Percentiles rank a stretch among this genome's conserved stretches.
These are phyloP conservation scores for Aegilops tauschii DNA, from an alignment of 176 grass and related monocot genomes.

Conservation along the genomic window DNA sequence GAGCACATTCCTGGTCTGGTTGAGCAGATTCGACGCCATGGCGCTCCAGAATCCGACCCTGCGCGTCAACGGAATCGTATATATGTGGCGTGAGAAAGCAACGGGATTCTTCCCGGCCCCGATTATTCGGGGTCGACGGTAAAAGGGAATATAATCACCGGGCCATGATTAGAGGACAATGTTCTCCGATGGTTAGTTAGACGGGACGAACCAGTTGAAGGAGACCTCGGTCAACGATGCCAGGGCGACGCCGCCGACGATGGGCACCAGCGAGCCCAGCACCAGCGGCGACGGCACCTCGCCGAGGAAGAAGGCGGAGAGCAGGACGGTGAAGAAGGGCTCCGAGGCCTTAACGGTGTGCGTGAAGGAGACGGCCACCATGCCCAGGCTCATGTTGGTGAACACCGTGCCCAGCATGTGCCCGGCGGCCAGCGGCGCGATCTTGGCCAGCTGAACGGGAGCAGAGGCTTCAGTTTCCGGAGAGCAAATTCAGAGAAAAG, in stretches of 20 bases:
- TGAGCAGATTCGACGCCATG: slow-evolving; percentile 77
- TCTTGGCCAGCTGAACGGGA: slow-evolving; percentile 54
- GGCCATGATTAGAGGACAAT: background rate
- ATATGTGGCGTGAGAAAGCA: background rate
- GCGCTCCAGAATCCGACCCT: slow-evolving; percentile 91
- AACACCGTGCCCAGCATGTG: slow-evolving; percentile 89
- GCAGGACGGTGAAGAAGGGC: slow-evolving; percentile 89
- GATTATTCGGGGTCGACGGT: slow-evolving; percentile 13
- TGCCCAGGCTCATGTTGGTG: slow-evolving; percentile 93
- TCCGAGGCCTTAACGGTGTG: slow-evolving; percentile 93
- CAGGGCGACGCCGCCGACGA: slow-evolving; percentile 74
- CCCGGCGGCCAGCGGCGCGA: slow-evolving; percentile 60
- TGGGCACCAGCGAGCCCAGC: slow-evolving; percentile 65
- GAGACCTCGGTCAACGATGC: slow-evolving; percentile 73
- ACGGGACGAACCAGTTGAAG: slow-evolving; percentile 62
- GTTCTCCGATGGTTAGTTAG: background rate
- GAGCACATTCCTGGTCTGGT: slow-evolving; percentile 81
- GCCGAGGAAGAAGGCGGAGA: slow-evolving; percentile 79
- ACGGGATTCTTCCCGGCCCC: background rate
- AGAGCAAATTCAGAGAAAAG: background rate
- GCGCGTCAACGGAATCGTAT: background rate
- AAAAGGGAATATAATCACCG: slow-evolving; percentile 7
- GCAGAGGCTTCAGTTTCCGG: background rate
- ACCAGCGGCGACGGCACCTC: slow-evolving; percentile 67
- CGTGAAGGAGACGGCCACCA: slow-evolving; percentile 93